A percentile compares a stretch with the other conserved stretches of the same genome.
Conservation (phyloP, 306 rosid species). For the Sophora flavescens region DNA sequence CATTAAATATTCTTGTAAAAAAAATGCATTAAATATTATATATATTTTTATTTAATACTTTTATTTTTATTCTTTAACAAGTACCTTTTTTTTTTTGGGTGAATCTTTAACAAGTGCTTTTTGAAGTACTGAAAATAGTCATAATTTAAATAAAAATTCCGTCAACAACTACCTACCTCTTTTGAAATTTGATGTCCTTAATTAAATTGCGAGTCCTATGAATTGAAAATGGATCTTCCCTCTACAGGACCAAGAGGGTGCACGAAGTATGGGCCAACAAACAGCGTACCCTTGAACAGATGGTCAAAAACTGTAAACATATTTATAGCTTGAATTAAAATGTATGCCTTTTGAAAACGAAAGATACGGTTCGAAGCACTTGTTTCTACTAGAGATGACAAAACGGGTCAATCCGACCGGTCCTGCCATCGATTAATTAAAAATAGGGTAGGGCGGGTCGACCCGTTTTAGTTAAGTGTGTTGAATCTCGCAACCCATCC, state of each 20-base stretch:
- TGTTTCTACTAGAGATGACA: constrained; percentile 53
- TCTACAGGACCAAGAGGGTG: constrained; percentile 26
- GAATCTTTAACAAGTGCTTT: too few species aligned
- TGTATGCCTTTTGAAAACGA: constrained; percentile 33
- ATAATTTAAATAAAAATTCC: constrained; percentile 9
- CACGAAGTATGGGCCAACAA: constrained; percentile 46
- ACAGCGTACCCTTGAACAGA: constrained; percentile 25
- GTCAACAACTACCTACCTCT: constrained; percentile 17
- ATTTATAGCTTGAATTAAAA: constrained; percentile 36
- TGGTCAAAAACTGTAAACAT: constrained; percentile 46
- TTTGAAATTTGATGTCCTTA: constrained; percentile 22
- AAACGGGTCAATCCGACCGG: too few species aligned
- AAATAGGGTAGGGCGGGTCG: too few species aligned
- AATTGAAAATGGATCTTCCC: constrained; percentile 35
- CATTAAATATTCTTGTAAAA: too few species aligned
- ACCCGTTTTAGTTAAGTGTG: too few species aligned
- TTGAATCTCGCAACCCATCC: too few species aligned
- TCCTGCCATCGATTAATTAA: too few species aligned
- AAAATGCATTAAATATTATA: too few species aligned
- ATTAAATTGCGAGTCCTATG: constrained; percentile 23
- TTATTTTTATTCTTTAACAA: too few species aligned
- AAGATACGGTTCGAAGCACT: constrained; percentile 44
- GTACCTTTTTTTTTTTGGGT: too few species aligned
- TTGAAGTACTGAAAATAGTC: too few species aligned
- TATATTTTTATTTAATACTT: too few species aligned